Base-by-base conservation (phyloP, 345 rosid species). In the Orychophragmus violaceus region DNA sequence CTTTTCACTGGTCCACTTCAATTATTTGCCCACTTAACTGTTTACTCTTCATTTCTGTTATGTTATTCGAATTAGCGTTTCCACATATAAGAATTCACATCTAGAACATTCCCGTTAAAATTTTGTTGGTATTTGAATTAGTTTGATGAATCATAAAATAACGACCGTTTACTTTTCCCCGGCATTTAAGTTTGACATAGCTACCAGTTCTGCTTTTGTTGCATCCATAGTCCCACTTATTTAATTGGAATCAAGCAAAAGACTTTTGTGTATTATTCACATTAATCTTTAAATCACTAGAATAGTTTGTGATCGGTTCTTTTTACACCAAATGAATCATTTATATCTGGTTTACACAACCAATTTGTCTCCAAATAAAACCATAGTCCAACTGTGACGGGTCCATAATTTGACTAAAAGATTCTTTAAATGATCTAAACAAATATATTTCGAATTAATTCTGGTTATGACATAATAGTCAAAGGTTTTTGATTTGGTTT, bases 151-250 rank as follows among this genome's bases (percentile, higher is more conserved):
- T 54, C 24, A 29, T 22, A 53, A 53, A 53, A 53, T 65, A 10
- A 39, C 41, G 19, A 66, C 30, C 42, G 36, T 37, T 30, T 42
- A 5, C 29, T 29, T 66, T 33, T 54, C 6, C 53, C 71, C 71
- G 53, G 28, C 54, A 54, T 29, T 41, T 36, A 46, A 55, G 27
- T 62, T 36, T 54, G 53, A 29, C 46, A 68, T 56, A 44, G 29
- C n/a, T 28, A 53, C 18, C 62, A 30, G 32, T n/a, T 44, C 23
- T 68, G 48, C 48, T 55, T 57, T 55, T 68, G 46, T 68, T 68
- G 56, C 46, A 68, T 16, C 58, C n/a, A 12, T 33, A 39, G 63
- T 30, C 64, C 62, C 64, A 62, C 52, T 58, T 41, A 46, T 46
- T 52, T 45, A 61, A 62, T 35, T 66, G 48, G 12, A 56, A 68